phyloP scores from a whole-genome alignment of 495 filamentous ascomycete species.

The Penicilliopsis zonata region DNA sequence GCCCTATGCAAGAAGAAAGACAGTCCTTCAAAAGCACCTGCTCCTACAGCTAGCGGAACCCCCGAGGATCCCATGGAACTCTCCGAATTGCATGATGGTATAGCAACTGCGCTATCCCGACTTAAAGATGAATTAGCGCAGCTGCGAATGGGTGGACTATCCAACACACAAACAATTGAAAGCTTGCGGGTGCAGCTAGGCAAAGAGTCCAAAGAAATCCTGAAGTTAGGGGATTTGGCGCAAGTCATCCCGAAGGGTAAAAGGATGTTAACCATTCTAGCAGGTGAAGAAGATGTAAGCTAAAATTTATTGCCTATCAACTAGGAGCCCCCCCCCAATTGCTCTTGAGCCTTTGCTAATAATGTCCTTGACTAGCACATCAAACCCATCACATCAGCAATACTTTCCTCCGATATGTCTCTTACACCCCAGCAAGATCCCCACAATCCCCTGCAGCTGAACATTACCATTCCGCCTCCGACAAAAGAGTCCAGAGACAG shows the following conservation, averaged over 20 bases:
- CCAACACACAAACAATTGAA: constrained; percentile 58
- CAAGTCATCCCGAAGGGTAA: constrained; percentile 64
- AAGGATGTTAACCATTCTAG: constrained; percentile 52
- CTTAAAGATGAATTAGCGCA: constrained; percentile 53
- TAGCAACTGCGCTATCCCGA: constrained; percentile 41
- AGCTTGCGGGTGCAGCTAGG: constrained; percentile 47
- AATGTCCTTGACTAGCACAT: constrained; percentile 34
- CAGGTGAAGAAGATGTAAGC: constrained; percentile 48
- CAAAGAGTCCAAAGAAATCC: constrained; percentile 37
- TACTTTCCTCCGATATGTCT: constrained; percentile 54
- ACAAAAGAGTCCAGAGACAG: constrained; percentile 49
- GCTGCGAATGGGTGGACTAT: constrained; percentile 51
- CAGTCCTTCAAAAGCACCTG: constrained; percentile 15
- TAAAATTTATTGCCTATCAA: too few relatives aligned
- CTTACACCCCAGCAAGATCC: constrained; percentile 61
- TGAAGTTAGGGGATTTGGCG: constrained; percentile 55
- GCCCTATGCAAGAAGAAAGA: constrained; percentile 27
- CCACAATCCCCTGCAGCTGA: constrained; percentile 57
- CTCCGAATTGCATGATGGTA: constrained; percentile 45
- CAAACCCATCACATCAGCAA: constrained; percentile 60
- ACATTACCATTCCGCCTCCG: constrained; percentile 56
- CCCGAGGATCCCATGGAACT: constrained; percentile 56
- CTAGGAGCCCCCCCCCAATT: too few relatives aligned
- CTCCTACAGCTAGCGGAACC: constrained; percentile 5
- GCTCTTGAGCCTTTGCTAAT: too few relatives aligned